A percentile compares a stretch with the other conserved stretches of the same genome.
phyloP scores from a whole-genome alignment of 2,329 filamentous ascomycete species.

The Macrophomina tecta region DNA sequence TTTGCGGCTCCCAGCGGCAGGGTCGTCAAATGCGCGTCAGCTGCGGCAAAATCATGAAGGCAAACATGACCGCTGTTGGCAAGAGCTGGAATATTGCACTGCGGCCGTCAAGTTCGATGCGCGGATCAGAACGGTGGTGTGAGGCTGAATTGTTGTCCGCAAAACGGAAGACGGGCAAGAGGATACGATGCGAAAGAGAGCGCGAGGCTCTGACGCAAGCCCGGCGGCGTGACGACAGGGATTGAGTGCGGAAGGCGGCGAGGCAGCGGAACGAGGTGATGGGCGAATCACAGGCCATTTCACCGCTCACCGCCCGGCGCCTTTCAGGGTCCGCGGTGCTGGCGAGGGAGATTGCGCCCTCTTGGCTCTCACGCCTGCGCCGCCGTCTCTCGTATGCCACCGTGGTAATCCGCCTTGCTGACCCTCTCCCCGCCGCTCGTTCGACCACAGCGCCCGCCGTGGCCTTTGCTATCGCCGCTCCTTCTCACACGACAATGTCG shows the following conservation, averaged over 20 bases:
- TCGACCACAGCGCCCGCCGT: not conserved
- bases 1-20: no score
- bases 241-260: not conserved
- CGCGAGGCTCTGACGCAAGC: constrained; percentile 3
- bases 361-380: not conserved
- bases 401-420: constrained; percentile 8
- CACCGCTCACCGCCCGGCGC: constrained; percentile 17
- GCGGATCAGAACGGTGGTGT: not conserved
- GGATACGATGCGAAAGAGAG: not conserved
- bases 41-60: no score
- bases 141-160: not conserved
- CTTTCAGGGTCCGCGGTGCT: not conserved
- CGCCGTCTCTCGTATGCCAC: constrained; percentile 19
- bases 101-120: not conserved
- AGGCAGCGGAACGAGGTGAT: not conserved
- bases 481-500: constrained; percentile 4
- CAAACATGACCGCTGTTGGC: no score
- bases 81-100: no score
- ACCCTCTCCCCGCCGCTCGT: not conserved
- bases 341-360: constrained; percentile 5
- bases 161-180: not conserved
- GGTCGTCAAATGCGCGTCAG: no score
- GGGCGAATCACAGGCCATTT: not conserved
- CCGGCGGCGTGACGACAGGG: not conserved
- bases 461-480: not conserved